Conservation (phyloP, 176 grass and related monocot genomes). For the Paspalum vaginatum region DNA sequence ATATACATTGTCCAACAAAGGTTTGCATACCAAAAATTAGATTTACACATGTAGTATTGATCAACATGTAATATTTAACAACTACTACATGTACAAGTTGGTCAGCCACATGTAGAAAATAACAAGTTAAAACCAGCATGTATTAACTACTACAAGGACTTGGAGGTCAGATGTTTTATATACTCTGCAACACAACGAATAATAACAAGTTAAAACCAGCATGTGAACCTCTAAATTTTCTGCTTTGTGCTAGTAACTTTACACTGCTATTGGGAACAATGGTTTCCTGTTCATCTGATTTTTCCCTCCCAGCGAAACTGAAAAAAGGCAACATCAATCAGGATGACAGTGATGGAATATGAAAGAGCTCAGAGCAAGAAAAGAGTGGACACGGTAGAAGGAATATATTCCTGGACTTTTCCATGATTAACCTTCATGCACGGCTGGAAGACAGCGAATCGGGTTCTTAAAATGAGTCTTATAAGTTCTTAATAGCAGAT, state of each 20-base stretch:
- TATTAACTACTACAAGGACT: too few relatives aligned
- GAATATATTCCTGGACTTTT: conserved; percentile 47
- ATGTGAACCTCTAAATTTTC: conserved; percentile 26
- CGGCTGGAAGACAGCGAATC: conserved; percentile 25
- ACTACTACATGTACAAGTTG: too few relatives aligned
- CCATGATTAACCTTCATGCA: conserved; percentile 40
- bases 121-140: too few relatives aligned
- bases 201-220: background rate
- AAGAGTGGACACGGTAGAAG: conserved; percentile 46
- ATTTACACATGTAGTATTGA: too few relatives aligned
- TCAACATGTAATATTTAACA: too few relatives aligned
- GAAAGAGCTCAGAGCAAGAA: conserved; percentile 42
- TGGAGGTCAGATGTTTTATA: conserved; percentile 73
- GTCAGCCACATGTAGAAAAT: too few relatives aligned
- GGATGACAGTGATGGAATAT: conserved; percentile 36
- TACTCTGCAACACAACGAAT: conserved; percentile 11
- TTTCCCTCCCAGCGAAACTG: conserved; percentile 7
- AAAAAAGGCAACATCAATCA: conserved; percentile 28
- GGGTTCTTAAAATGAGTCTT: conserved; percentile 14
- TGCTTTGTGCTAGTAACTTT: conserved; percentile 22
- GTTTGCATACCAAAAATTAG: too few relatives aligned
- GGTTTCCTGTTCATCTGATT: conserved; percentile 34
- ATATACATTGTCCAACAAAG: too few relatives aligned
- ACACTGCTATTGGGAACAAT: background rate
- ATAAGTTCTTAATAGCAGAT: background rate